Conservation (phyloP, 768 basidiomycete genomes). For the Lentinus brumalis region DNA sequence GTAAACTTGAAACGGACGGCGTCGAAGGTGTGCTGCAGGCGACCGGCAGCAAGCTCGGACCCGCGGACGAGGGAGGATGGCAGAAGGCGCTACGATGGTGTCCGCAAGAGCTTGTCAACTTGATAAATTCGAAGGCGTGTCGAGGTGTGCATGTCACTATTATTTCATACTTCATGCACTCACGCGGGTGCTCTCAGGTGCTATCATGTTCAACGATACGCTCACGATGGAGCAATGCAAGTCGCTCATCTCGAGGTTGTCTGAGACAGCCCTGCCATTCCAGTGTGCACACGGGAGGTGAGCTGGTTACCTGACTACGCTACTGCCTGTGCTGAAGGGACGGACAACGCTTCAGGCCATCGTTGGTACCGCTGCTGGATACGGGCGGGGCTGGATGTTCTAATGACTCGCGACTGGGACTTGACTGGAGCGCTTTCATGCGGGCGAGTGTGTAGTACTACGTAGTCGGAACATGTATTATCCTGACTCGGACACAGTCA, state of each 20-base stretch:
- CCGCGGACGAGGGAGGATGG: constrained; percentile 44
- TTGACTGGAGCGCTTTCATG: constrained; percentile 12
- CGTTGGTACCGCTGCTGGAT: constrained; percentile 23
- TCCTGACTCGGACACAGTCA: not conserved
- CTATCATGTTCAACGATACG: constrained; percentile 95
- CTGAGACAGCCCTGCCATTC: constrained; percentile 81
- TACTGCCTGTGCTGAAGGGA: not conserved
- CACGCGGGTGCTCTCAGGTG: constrained; percentile 53
- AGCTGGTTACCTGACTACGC: not conserved
- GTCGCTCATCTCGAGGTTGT: constrained; percentile 65
- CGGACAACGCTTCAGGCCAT: constrained; percentile 14
- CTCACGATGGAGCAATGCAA: constrained; percentile 70
- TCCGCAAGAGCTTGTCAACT: constrained; percentile 78
- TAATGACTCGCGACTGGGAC: not conserved
- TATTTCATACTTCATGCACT: not conserved
- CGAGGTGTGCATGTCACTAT: constrained; percentile 59
- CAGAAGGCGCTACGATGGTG: constrained; percentile 76
- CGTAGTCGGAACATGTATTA: not conserved
- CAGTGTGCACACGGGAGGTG: constrained; percentile 96
- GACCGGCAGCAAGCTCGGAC: constrained; percentile 1
- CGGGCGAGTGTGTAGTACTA: not conserved
- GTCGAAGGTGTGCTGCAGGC: constrained; percentile 17
- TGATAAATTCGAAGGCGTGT: constrained; percentile 95
- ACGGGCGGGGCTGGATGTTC: not conserved
- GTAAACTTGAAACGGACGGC: constrained; percentile 56